These are phyloP conservation scores for Aspergillus sp. DNA, from an alignment of 2,329 filamentous ascomycete genomes.

Conservation along the genomic window DNA sequence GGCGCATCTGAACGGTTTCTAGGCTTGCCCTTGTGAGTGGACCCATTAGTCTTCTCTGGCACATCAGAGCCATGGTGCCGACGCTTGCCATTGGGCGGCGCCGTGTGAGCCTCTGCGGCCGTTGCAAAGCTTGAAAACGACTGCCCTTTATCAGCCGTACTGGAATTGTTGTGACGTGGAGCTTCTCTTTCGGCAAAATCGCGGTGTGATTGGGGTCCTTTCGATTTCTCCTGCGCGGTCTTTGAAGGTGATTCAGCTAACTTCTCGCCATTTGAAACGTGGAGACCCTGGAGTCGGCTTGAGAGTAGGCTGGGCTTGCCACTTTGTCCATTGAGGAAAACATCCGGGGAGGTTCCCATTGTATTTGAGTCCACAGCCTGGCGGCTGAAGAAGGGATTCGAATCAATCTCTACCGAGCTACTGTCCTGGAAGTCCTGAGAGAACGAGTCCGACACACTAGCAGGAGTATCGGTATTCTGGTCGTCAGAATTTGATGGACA, in stretches of 20 bases:
- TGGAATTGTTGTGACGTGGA: slow-evolving; percentile 25
- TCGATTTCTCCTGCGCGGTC: slow-evolving; percentile 25
- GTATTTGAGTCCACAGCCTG: slow-evolving; percentile 27
- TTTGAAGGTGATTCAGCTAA: slow-evolving; percentile 25
- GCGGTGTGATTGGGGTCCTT: slow-evolving; percentile 16
- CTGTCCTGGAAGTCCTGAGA: slow-evolving; percentile 41
- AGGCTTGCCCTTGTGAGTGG: slow-evolving; percentile 33
- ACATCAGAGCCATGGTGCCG: slow-evolving; percentile 31
- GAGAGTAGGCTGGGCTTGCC: slow-evolving; percentile 36
- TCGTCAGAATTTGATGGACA: slow-evolving; percentile 45
- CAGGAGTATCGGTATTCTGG: slow-evolving; percentile 35
- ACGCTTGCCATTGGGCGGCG: slow-evolving; percentile 32
- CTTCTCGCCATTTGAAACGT: slow-evolving; percentile 37
- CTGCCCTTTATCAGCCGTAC: slow-evolving; percentile 26
- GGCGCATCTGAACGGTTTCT: slow-evolving; percentile 34
- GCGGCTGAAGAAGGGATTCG: slow-evolving; percentile 25
- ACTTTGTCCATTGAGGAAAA: slow-evolving; percentile 25
- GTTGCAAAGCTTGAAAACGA: slow-evolving; percentile 22
- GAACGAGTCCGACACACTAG: slow-evolving; percentile 38
- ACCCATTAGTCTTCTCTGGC: slow-evolving; percentile 36
- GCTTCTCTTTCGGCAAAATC: slow-evolving; percentile 30
- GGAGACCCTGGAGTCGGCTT: slow-evolving; percentile 38
- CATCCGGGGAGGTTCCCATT: slow-evolving; percentile 13
- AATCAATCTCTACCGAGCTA: slow-evolving; percentile 36
- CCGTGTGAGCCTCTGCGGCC: slow-evolving; percentile 30